Evolutionary conservation across 306 rosid genomes (phyloP).

Genomic region (Glycyrrhiza uralensis): DNA sequence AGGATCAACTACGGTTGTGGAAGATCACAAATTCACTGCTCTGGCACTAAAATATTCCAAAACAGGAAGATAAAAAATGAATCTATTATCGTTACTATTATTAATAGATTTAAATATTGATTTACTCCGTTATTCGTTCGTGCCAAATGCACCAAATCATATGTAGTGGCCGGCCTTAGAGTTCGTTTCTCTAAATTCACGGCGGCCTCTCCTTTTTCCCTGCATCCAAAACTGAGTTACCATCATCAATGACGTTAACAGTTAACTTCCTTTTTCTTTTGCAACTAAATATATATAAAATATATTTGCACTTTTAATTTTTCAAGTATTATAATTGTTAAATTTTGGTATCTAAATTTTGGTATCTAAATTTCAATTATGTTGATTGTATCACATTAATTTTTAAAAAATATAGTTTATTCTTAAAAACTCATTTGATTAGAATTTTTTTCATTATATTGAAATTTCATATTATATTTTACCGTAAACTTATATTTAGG

Average conservation of each 20-base stretch:
- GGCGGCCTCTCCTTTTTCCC: neutral
- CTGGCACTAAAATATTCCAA: neutral
- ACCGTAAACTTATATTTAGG: too few relatives aligned
- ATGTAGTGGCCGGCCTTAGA: constrained; percentile 19
- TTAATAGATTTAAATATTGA: neutral
- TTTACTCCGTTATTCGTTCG: neutral
- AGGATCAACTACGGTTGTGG: neutral
- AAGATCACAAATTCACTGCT: constrained; percentile 19
- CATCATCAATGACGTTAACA: neutral
- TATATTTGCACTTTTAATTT: too few relatives aligned
- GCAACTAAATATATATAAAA: too few relatives aligned
- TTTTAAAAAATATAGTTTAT: too few relatives aligned
- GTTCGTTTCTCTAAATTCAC: neutral
- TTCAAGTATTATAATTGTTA: too few relatives aligned
- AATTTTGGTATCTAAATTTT: too few relatives aligned
- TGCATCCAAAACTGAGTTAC: neutral
- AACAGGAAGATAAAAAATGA: neutral
- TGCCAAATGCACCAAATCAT: neutral
- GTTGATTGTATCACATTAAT: too few relatives aligned
- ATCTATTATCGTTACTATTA: neutral
- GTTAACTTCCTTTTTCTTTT: neutral
- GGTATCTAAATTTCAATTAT: too few relatives aligned
- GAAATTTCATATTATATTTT: too few relatives aligned
- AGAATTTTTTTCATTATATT: too few relatives aligned
- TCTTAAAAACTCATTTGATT: too few relatives aligned